phyloP scores from a whole-genome alignment of 306 rosid genomes.

The Pyrus pyrifolia region DNA sequence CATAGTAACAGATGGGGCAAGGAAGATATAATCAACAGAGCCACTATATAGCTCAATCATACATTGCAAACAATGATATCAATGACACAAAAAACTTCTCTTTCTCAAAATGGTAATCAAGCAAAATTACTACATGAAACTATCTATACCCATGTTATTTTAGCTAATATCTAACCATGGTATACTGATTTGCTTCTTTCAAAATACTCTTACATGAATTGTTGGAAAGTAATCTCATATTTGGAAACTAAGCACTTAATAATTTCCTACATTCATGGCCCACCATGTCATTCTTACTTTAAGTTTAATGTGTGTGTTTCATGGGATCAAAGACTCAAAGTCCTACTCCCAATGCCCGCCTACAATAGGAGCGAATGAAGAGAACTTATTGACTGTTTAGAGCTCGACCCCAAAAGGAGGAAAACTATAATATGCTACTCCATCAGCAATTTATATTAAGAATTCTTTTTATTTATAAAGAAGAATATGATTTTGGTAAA shows the following conservation, averaged over 20 bases:
- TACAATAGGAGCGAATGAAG: not conserved
- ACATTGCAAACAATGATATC: not conserved
- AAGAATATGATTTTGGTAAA: too few relatives aligned
- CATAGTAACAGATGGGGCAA: not conserved
- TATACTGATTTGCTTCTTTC: not conserved
- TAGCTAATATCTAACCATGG: not conserved
- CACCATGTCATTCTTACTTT: not conserved
- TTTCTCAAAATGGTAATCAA: not conserved
- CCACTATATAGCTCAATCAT: not conserved
- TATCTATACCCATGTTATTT: not conserved
- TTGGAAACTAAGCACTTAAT: not conserved
- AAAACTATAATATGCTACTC: not conserved
- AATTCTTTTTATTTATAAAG: not conserved
- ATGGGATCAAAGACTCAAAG: not conserved
- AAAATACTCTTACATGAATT: not conserved
- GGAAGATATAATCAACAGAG: not conserved
- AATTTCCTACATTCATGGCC: not conserved
- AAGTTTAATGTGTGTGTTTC: not conserved
- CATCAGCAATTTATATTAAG: not conserved
- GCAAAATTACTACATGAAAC: not conserved
- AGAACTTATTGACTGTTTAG: not conserved
- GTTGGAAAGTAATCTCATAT: not conserved
- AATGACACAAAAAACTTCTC: not conserved
- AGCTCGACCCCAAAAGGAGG: not conserved
- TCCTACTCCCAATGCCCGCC: not conserved